Evolutionary conservation across 805 yeast genomes (phyloP).

Genomic region (Teunomyces barrocoloradensis): DNA sequence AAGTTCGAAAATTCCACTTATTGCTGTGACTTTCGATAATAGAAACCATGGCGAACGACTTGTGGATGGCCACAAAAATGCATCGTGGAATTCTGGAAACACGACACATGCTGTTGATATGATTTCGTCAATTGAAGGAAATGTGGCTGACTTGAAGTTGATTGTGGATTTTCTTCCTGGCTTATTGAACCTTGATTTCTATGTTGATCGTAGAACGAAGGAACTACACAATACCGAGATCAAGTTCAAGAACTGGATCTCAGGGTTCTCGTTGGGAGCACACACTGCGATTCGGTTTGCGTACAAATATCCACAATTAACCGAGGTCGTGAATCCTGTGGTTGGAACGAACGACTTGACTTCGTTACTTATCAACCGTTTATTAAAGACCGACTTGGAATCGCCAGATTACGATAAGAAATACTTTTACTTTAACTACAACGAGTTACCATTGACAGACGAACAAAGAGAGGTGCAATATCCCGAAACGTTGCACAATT

Average conservation of each 20-base stretch:
- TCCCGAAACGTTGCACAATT: constrained; percentile 34
- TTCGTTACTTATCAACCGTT: constrained; percentile 42
- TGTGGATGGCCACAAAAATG: constrained; percentile 33
- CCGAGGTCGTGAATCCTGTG: constrained; percentile 45
- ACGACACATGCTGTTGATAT: constrained; percentile 50
- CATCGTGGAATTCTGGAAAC: constrained; percentile 49
- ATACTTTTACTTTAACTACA: constrained; percentile 30
- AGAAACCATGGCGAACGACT: constrained; percentile 56
- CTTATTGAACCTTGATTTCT: constrained; percentile 33
- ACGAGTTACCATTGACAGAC: constrained; percentile 30
- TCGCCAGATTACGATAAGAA: constrained; percentile 24
- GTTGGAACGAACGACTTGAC: constrained; percentile 50
- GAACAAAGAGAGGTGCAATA: constrained; percentile 18
- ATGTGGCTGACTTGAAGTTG: constrained; percentile 42
- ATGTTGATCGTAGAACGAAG: constrained; percentile 14
- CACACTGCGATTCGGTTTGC: constrained; percentile 52
- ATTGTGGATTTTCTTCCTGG: constrained; percentile 46
- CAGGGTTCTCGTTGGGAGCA: constrained; percentile 58
- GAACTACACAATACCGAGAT: constrained; percentile 18
- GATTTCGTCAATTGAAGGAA: constrained; percentile 47
- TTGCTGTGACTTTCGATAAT: constrained; percentile 51
- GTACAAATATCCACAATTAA: constrained; percentile 33
- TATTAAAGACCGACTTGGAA: constrained; percentile 18
- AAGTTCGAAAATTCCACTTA: constrained; percentile 26
- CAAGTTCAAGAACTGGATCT: constrained; percentile 35